Conservation (phyloP, 768 basidiomycete genomes). For the Postia placenta region DNA sequence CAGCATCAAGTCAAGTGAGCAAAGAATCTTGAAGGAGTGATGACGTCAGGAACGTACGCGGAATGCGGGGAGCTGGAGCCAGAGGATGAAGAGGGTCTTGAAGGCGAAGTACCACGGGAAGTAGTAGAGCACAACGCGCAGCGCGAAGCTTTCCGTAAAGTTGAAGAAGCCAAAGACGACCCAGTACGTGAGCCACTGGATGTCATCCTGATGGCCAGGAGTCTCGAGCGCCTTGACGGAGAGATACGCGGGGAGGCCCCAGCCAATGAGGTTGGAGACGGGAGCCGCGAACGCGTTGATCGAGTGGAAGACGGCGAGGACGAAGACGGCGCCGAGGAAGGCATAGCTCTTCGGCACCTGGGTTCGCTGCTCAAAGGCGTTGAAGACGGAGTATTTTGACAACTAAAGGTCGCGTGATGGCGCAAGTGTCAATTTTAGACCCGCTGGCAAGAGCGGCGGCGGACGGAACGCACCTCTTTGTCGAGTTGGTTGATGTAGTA, state of each 20-base stretch:
- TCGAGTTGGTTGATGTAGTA: constrained; percentile 88
- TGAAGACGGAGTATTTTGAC: constrained; percentile 81
- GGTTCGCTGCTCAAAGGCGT: constrained; percentile 81
- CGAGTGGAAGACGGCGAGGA: constrained; percentile 71
- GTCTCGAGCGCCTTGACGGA: constrained; percentile 92
- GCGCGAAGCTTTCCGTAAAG: constrained; percentile 83
- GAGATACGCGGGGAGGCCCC: constrained; percentile 90
- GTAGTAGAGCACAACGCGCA: constrained; percentile 84
- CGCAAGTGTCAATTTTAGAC: constrained; percentile 1
- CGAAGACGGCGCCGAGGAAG: constrained; percentile 62
- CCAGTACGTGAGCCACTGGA: constrained; percentile 99
- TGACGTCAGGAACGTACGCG: constrained; percentile 49
- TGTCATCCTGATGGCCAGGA: constrained; percentile 76
- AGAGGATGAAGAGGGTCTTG: constrained; percentile 88
- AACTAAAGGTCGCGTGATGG: constrained; percentile 41
- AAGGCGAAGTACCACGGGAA: constrained; percentile 91
- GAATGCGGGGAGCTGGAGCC: constrained; percentile 84
- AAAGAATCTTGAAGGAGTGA: constrained; percentile 7
- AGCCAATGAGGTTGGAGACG: constrained; percentile 92
- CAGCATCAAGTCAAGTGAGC: constrained; percentile 4
- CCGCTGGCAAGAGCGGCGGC: background rate
- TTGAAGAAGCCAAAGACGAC: constrained; percentile 91
- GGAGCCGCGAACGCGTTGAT: constrained; percentile 90
- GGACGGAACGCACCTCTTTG: constrained; percentile 71
- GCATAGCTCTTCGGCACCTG: constrained; percentile 91